These are phyloP conservation scores for Rhododendron mucronatum DNA, from an alignment of 148 eudicot species.

Conservation along the genomic window DNA sequence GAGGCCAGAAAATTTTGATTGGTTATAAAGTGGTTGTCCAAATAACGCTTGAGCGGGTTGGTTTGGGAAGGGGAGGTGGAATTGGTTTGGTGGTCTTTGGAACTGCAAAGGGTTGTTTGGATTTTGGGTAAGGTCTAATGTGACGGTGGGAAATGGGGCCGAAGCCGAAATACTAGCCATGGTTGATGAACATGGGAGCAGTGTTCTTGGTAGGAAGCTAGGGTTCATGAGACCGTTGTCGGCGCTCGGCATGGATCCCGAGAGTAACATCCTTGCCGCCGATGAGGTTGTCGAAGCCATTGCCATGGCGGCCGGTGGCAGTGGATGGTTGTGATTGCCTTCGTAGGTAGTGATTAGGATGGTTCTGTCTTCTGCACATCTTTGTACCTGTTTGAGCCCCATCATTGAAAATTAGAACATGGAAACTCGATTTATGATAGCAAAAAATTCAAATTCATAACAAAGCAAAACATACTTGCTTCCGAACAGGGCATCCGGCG, in stretches of 20 bases:
- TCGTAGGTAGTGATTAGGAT: conserved; percentile 62
- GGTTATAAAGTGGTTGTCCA: conserved; percentile 47
- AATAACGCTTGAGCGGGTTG: conserved; percentile 11
- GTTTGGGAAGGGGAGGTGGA: conserved; percentile 22
- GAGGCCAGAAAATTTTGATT: conserved; percentile 60
- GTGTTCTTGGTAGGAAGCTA: conserved; percentile 36
- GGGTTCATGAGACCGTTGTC: conserved; percentile 41
- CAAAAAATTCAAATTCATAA: not conserved
- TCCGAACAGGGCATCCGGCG: conserved; percentile 28
- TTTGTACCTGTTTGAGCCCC: conserved; percentile 43
- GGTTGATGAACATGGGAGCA: conserved; percentile 46
- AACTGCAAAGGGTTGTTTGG: conserved; percentile 28
- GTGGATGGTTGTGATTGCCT: conserved; percentile 63
- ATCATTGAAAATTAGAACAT: not conserved
- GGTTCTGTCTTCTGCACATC: conserved; percentile 63
- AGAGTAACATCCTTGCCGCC: conserved; percentile 57
- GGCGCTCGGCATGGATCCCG: conserved; percentile 56
- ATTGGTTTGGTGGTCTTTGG: conserved; percentile 24
- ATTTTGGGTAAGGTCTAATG: conserved; percentile 45
- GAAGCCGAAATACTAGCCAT: conserved; percentile 58
- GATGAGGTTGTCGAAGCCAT: conserved; percentile 66
- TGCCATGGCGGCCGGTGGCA: conserved; percentile 64
- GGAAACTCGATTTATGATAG: not conserved
- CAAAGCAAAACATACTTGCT: conserved; percentile 15
- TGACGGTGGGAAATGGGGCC: conserved; percentile 57